Percentiles rank a stretch among this genome's conserved stretches.
Conservation (phyloP, 169 alveolate genomes). For the Cryptosporidium sp. region DNA sequence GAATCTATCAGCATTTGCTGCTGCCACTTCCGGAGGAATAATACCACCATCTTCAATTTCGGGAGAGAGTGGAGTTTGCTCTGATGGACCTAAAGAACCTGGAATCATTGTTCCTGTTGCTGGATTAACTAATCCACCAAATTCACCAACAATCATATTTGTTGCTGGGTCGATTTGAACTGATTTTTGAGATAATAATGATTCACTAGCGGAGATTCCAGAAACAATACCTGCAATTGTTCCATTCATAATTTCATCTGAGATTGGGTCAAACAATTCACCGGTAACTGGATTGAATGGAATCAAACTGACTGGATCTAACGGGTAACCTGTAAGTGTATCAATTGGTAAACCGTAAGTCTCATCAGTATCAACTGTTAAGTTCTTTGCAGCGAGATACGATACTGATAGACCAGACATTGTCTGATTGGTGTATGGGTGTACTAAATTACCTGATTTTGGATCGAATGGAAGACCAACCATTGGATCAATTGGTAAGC, state of each 20-base stretch:
- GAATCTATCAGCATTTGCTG: constrained; percentile 58
- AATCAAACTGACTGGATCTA: constrained; percentile 50
- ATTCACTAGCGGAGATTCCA: constrained; percentile 22
- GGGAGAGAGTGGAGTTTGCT: constrained; percentile 1
- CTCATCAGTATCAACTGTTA: constrained; percentile 44
- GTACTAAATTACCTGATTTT: constrained; percentile 40
- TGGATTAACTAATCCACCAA: constrained; percentile 63
- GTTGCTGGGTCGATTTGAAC: constrained; percentile 52
- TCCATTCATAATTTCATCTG: constrained; percentile 25
- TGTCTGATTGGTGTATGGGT: constrained; percentile 50
- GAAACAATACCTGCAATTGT: constrained; percentile 53
- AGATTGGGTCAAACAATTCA: constrained; percentile 36
- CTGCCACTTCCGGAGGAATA: constrained; percentile 60
- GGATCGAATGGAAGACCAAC: constrained; percentile 70
- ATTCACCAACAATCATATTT: constrained; percentile 9
- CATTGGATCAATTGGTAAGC: constrained; percentile 63
- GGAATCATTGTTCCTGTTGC: constrained; percentile 17
- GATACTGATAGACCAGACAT: constrained; percentile 43
- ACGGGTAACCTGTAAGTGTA: constrained; percentile 56
- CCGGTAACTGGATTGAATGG: constrained; percentile 60
- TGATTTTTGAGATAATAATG: not conserved
- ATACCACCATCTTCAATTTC: constrained; percentile 65
- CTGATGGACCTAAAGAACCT: constrained; percentile 61
- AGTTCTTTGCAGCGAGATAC: constrained; percentile 1
- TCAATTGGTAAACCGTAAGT: constrained; percentile 67